These are phyloP conservation scores for Allium cepa DNA, from an alignment of 106 monocot species.

Conservation along the genomic window DNA sequence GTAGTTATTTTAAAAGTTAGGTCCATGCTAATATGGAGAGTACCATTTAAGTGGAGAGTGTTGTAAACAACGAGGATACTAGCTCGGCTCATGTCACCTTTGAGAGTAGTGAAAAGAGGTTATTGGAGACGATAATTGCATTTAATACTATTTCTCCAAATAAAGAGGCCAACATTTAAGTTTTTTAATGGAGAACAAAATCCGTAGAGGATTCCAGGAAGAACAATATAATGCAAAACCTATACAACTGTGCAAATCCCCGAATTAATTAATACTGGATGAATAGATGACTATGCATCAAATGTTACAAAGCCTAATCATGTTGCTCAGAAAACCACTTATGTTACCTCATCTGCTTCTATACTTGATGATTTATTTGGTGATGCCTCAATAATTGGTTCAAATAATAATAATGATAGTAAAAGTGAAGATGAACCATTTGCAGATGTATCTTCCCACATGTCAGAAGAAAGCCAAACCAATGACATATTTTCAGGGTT, in stretches of 20 bases:
- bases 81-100: too few relatives aligned
- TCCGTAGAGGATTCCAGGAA: conserved; percentile 20
- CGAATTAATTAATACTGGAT: conserved; percentile 84
- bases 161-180: conserved; percentile 8
- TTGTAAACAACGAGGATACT: too few relatives aligned
- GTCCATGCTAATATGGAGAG: too few relatives aligned
- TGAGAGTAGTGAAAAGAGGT: too few relatives aligned
- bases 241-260: conserved; percentile 52
- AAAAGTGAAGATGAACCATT: conserved; percentile 64
- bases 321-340: conserved; percentile 10
- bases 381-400: conserved; percentile 16
- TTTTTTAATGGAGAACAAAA: conserved; percentile 51
- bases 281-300: conserved; percentile 27
- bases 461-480: conserved; percentile 29
- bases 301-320: conserved; percentile 19
- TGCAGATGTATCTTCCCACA: conserved; percentile 87
- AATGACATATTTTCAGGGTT: conserved; percentile 77
- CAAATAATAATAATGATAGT: conserved; percentile 9
- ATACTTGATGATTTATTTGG: conserved; percentile 74
- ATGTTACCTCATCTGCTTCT: conserved; percentile 25
- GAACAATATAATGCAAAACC: conserved; percentile 32
- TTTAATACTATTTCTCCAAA: too few relatives aligned
- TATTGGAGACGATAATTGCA: too few relatives aligned
- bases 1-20: too few relatives aligned
- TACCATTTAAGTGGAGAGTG: too few relatives aligned